A percentile compares a stretch with the other conserved stretches of the same genome.
Conservation (phyloP, 345 rosid species). For the Xanthoceras sorbifolium region DNA sequence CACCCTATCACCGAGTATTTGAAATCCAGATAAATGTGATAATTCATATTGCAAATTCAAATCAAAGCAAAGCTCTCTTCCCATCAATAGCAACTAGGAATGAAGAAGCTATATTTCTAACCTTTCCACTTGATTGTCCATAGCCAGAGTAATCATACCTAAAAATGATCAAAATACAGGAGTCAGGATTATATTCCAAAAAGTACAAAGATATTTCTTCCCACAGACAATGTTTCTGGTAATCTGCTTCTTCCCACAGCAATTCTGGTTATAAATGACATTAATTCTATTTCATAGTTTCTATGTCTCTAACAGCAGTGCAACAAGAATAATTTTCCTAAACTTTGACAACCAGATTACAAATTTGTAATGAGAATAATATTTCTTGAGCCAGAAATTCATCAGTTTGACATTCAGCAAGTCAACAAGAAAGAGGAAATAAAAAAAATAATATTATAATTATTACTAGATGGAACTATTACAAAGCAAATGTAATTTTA, state of each 20-base stretch:
- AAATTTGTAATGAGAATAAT: not conserved
- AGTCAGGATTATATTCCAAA: slow-evolving; percentile 19
- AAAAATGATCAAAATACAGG: slow-evolving; percentile 18
- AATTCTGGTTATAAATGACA: not conserved
- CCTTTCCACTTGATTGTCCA: slow-evolving; percentile 96
- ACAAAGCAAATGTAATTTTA: not conserved
- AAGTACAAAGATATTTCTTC: slow-evolving; percentile 5
- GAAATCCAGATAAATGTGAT: not conserved
- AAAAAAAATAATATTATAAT: not conserved
- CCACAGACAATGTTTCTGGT: not conserved
- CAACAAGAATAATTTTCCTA: not conserved
- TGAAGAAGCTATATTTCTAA: slow-evolving; percentile 28
- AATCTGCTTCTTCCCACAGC: not conserved
- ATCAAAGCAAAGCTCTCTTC: not conserved
- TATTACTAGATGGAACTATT: not conserved
- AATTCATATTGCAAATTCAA: not conserved
- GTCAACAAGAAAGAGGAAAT: not conserved
- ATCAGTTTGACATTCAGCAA: not conserved
- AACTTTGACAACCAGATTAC: not conserved
- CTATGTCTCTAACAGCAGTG: not conserved
- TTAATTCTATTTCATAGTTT: not conserved
- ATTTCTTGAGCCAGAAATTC: not conserved
- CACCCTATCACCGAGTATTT: not conserved
- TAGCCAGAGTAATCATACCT: slow-evolving; percentile 98
- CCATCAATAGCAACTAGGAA: slow-evolving; percentile 22